Percentiles rank a stretch among this genome's conserved stretches.
These are phyloP conservation scores for Nowakowskiella sp. DNA, from an alignment of 192 early-diverging fungal species.

Conservation along the genomic window DNA sequence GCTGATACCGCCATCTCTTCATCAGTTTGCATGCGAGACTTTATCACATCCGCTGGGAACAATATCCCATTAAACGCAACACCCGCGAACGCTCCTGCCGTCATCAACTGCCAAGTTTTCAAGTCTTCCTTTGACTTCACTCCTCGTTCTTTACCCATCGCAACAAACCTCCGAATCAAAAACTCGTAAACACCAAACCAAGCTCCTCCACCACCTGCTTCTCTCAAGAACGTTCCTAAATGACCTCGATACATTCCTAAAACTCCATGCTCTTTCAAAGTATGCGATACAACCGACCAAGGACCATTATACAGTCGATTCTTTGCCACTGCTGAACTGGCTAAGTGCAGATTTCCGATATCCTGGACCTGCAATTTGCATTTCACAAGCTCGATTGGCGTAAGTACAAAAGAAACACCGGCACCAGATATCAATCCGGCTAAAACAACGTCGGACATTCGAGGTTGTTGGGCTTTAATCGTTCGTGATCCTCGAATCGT, in stretches of 20 bases:
- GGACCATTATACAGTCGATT: slow-evolving; percentile 39
- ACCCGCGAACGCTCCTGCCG: slow-evolving; percentile 84
- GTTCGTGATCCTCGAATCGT: slow-evolving; percentile 20
- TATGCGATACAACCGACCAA: slow-evolving; percentile 40
- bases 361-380: slow-evolving; percentile 93
- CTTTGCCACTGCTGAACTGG: background rate
- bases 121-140: slow-evolving; percentile 64
- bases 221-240: slow-evolving; percentile 76
- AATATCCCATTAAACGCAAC: slow-evolving; percentile 79
- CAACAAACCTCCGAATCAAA: slow-evolving; percentile 48
- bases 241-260: slow-evolving; percentile 71
- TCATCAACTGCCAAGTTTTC: slow-evolving; percentile 61
- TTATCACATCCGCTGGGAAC: slow-evolving; percentile 92
- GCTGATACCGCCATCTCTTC: slow-evolving; percentile 51
- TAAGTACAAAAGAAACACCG: slow-evolving; percentile 78
- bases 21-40: slow-evolving; percentile 85
- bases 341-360: slow-evolving; percentile 21
- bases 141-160: slow-evolving; percentile 12
- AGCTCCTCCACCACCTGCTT: slow-evolving; percentile 81
- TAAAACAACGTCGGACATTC: slow-evolving; percentile 57
- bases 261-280: slow-evolving; percentile 48
- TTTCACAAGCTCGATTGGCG: slow-evolving; percentile 93
- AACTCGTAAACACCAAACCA: slow-evolving; percentile 97
- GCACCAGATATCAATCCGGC: slow-evolving; percentile 83
- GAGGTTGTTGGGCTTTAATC: slow-evolving; percentile 24